Conservation (phyloP, 495 filamentous ascomycete species). For the Penicillium manginii region DNA sequence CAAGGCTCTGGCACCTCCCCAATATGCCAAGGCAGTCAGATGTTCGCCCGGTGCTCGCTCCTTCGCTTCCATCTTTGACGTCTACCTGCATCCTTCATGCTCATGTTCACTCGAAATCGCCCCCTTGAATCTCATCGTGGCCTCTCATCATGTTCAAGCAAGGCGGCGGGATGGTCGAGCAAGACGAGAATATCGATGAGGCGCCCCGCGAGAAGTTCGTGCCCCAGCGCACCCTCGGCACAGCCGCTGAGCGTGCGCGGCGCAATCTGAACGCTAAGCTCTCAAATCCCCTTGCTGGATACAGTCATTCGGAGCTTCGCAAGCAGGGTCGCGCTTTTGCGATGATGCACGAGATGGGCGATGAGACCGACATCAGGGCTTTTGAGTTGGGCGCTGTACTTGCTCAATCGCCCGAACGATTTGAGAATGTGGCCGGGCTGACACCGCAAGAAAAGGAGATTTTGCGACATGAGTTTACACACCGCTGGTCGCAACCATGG, state of each 20-base stretch:
- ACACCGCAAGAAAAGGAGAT: slow-evolving; percentile 60
- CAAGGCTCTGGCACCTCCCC: neutral
- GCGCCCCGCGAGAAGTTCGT: slow-evolving; percentile 21
- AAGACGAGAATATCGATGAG: slow-evolving; percentile 22
- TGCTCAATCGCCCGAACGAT: slow-evolving; percentile 60
- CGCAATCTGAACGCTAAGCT: slow-evolving; percentile 62
- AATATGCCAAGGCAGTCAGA: neutral
- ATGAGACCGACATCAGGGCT: slow-evolving; percentile 63
- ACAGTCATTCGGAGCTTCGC: slow-evolving; percentile 60
- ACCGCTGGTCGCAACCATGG: slow-evolving; percentile 75
- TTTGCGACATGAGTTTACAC: slow-evolving; percentile 62
- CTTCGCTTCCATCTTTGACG: slow-evolving; percentile 1
- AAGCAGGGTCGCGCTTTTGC: slow-evolving; percentile 70
- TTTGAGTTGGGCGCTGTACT: slow-evolving; percentile 77
- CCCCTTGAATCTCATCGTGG: neutral
- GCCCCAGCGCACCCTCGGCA: slow-evolving; percentile 33
- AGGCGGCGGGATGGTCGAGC: slow-evolving; percentile 11
- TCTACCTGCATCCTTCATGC: neutral
- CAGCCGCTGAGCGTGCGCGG: slow-evolving; percentile 53
- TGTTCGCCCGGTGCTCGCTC: neutral
- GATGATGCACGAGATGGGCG: slow-evolving; percentile 62
- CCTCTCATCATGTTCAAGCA: neutral
- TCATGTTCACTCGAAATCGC: neutral
- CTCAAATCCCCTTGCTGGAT: slow-evolving; percentile 72
- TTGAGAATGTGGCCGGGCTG: slow-evolving; percentile 57